Conservation (phyloP, 768 basidiomycete species). For the Panaeolus papilionaceus region DNA sequence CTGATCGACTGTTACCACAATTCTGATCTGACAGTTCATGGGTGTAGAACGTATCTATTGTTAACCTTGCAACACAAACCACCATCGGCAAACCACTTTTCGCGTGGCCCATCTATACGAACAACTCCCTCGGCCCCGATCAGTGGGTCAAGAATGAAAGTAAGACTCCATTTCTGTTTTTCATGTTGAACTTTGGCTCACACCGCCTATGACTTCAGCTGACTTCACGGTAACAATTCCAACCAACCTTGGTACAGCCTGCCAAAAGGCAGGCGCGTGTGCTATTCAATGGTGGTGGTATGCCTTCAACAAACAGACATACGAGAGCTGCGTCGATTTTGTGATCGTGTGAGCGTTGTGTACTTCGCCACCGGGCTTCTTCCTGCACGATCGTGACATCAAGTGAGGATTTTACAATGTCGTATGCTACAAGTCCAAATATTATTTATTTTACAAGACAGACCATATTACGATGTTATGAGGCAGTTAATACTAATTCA, state of each 20-base stretch:
- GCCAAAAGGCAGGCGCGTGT: conserved; percentile 36
- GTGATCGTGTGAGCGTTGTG: conserved; percentile 10
- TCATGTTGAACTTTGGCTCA: not conserved
- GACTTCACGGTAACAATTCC: conserved; percentile 39
- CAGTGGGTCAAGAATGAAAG: conserved; percentile 44
- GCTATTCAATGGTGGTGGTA: conserved; percentile 49
- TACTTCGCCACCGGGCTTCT: too few relatives aligned
- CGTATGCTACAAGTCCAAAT: too few relatives aligned
- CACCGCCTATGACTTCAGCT: conserved; percentile 26
- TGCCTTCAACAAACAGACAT: conserved; percentile 37
- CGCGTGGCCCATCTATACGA: conserved; percentile 40
- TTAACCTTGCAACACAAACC: conserved; percentile 36
- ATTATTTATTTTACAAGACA: too few relatives aligned
- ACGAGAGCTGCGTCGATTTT: conserved; percentile 44
- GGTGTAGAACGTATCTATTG: conserved; percentile 14
- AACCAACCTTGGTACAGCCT: conserved; percentile 34
- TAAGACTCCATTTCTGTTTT: conserved; percentile 22
- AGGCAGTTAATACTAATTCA: too few relatives aligned
- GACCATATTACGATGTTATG: too few relatives aligned
- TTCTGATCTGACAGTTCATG: not conserved
- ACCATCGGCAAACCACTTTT: conserved; percentile 37
- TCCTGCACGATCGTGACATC: too few relatives aligned
- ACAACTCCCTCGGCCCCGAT: conserved; percentile 35
- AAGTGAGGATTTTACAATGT: too few relatives aligned
- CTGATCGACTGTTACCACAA: too few relatives aligned